Percentiles rank a stretch among this genome's conserved stretches.
Conservation (phyloP, 2,329 filamentous ascomycete species). For the Fusarium sp. region DNA sequence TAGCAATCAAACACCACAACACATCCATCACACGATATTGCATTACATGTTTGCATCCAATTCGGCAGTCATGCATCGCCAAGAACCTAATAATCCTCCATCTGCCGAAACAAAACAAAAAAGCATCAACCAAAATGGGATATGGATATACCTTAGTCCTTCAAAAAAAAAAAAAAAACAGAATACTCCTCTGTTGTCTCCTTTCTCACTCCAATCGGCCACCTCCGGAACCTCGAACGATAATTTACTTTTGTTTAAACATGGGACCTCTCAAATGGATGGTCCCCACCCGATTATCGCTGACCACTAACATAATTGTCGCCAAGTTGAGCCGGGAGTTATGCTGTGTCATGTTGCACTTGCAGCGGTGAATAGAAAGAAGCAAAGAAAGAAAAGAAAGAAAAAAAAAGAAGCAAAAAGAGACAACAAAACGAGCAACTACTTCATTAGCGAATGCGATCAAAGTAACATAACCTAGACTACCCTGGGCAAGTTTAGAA, state of each 20-base stretch:
- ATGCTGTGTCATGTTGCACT: not conserved
- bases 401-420: not conserved
- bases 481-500: no score
- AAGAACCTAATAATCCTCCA: not conserved
- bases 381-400: not conserved
- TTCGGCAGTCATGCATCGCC: conserved; percentile 3
- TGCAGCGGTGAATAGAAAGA: conserved; percentile 18
- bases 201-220: not conserved
- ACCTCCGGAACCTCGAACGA: no score
- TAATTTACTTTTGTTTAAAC: no score
- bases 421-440: not conserved
- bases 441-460: not conserved
- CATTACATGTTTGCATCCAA: not conserved
- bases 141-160: no score
- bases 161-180: no score
- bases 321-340: conserved; percentile 10
- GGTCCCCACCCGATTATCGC: no score
- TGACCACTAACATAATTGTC: not conserved
- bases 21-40: no score
- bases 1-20: no score
- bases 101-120: not conserved
- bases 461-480: not conserved
- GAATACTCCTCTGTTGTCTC: conserved; percentile 32
- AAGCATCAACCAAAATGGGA: no score
- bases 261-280: no score